Conservation (phyloP, 495 filamentous ascomycete species). For the Podospora sp. region DNA sequence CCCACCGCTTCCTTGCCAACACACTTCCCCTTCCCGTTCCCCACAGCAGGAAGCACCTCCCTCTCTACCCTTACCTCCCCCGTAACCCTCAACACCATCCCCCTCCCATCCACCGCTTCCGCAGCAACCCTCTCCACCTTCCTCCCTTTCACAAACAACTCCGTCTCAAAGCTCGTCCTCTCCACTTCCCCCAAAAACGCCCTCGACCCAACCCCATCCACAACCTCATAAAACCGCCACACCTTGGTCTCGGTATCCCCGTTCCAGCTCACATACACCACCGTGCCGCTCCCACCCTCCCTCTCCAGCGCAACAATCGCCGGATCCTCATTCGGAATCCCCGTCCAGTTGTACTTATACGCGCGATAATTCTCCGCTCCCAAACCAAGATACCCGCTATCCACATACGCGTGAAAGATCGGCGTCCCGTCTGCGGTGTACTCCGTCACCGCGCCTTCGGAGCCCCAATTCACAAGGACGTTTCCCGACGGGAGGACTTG, state of each 20-base stretch:
- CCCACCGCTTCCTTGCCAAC: not conserved
- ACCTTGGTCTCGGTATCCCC: conserved; percentile 41
- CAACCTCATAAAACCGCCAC: conserved; percentile 38
- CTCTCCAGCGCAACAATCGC: conserved; percentile 35
- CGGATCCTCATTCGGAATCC: conserved; percentile 38
- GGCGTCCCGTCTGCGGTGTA: conserved; percentile 57
- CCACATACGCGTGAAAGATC: conserved; percentile 46
- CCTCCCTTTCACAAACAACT: conserved; percentile 23
- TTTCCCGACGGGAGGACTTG: conserved; percentile 60
- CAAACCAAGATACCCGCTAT: conserved; percentile 34
- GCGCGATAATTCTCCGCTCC: conserved; percentile 43
- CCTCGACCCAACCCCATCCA: conserved; percentile 29
- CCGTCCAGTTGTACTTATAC: conserved; percentile 44
- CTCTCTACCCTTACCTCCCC: conserved; percentile 29
- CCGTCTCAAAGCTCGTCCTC: conserved; percentile 40
- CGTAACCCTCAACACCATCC: conserved; percentile 31
- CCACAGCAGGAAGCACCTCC: conserved; percentile 27
- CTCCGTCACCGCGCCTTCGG: conserved; percentile 60
- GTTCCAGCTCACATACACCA: conserved; percentile 45
- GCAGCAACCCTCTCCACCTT: conserved; percentile 29
- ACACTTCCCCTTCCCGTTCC: not conserved
- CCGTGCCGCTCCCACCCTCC: conserved; percentile 26
- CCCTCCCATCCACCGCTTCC: conserved; percentile 34
- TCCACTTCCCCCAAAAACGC: conserved; percentile 34
- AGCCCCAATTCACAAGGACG: conserved; percentile 63